These are phyloP conservation scores for Triticum aestivum DNA, from an alignment of 176 grass and related monocot genomes.

Conservation along the genomic window IWGSC_CS_RefSeq_v2.1 NC_057809.1:407959309-407959808, in stretches of 20 bases:
- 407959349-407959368: neutral
- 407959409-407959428: neutral
- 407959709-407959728: neutral
- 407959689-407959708: neutral
- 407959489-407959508: neutral
- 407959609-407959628: neutral
- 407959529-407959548: constrained; percentile 4
- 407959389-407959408: neutral
- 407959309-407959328: constrained; percentile 1
- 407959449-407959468: neutral
- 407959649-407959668: neutral
- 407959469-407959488: constrained; percentile 4
- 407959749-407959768: constrained; percentile 8
- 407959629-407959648: constrained; percentile 3
- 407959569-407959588: neutral
- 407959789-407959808: neutral
- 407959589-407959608: neutral
- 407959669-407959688: neutral
- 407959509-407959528: constrained; percentile 7
- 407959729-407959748: neutral
- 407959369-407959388: neutral
- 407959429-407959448: neutral
- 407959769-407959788: constrained; percentile 2
- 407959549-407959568: neutral
- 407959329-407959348: neutral